Evolutionary conservation across 2,329 filamentous ascomycete genomes (phyloP).

Genomic region (Paecilomyces niveus): DNA sequence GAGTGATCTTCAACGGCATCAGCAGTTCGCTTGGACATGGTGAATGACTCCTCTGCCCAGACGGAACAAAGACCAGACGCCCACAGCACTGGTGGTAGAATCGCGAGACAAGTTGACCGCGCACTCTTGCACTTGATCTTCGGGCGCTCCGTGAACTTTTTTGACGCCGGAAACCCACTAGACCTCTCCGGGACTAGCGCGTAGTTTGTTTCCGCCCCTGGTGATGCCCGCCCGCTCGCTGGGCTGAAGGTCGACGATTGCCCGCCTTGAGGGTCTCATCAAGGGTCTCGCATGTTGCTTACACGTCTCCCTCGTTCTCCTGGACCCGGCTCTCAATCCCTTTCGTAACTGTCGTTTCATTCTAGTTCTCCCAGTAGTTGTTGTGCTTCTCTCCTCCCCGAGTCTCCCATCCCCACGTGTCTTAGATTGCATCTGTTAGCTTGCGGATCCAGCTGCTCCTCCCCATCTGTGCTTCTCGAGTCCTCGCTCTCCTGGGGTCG

Average conservation of each 20-base stretch:
- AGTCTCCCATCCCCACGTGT: neutral
- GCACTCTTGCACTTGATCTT: slow-evolving; percentile 4
- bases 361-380: neutral
- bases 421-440: neutral
- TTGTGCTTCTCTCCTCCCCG: neutral
- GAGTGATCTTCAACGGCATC: slow-evolving; percentile 44
- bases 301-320: neutral
- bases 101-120: slow-evolving; percentile 7
- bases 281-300: neutral
- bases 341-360: neutral
- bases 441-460: neutral
- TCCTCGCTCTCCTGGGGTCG: neutral
- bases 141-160: slow-evolving; percentile 8
- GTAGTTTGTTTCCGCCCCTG: slow-evolving; percentile 3
- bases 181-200: slow-evolving; percentile 3
- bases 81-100: slow-evolving; percentile 15
- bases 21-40: slow-evolving; percentile 56
- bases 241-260: neutral
- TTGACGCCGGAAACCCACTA: slow-evolving; percentile 6
- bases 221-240: slow-evolving; percentile 1
- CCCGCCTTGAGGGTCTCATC: neutral
- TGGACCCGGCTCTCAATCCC: neutral
- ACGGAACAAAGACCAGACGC: slow-evolving; percentile 4
- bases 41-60: slow-evolving; percentile 9
- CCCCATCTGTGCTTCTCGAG: neutral